Evolutionary conservation across 352 stramenopile species (phyloP).

Genomic region (Pythium monospermum): DNA sequence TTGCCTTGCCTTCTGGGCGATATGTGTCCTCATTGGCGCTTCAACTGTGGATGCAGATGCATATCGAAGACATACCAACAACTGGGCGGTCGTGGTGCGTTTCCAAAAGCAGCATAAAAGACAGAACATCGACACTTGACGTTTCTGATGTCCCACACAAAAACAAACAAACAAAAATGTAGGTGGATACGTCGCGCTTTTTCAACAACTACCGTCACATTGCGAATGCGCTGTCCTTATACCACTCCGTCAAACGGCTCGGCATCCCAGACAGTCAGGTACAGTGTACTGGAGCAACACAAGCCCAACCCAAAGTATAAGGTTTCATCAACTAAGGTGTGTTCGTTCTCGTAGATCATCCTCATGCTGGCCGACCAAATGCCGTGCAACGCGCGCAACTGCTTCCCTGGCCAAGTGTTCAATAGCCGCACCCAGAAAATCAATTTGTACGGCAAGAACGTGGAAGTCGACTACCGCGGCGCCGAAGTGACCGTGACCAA

Average conservation of each 20-base stretch:
- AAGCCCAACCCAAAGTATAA: too few species aligned
- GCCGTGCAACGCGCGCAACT: constrained; percentile 90
- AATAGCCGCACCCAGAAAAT: constrained; percentile 88
- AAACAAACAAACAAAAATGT: too few species aligned
- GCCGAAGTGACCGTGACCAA: constrained; percentile 96
- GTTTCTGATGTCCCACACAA: too few species aligned
- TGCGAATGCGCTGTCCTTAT: constrained; percentile 93
- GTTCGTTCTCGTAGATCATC: constrained; percentile 70
- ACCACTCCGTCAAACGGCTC: constrained; percentile 90
- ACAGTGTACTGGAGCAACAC: not conserved
- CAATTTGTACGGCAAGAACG: constrained; percentile 89
- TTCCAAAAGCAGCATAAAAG: too few species aligned
- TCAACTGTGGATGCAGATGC: constrained; percentile 13
- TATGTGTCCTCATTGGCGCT: constrained; percentile 17
- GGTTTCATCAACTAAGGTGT: too few species aligned
- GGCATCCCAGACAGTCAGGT: constrained; percentile 93
- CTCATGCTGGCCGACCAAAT: constrained; percentile 97
- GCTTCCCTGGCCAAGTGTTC: constrained; percentile 88
- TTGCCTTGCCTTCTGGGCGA: constrained; percentile 3
- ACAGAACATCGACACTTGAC: too few species aligned
- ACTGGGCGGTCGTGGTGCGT: constrained; percentile 82
- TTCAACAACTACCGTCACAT: constrained; percentile 98
- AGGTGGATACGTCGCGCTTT: constrained; percentile 94
- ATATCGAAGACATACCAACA: constrained; percentile 80
- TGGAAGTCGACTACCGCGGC: constrained; percentile 94